Base-by-base conservation (phyloP, 257 asterid species). In the Solanum neorickii region DNA sequence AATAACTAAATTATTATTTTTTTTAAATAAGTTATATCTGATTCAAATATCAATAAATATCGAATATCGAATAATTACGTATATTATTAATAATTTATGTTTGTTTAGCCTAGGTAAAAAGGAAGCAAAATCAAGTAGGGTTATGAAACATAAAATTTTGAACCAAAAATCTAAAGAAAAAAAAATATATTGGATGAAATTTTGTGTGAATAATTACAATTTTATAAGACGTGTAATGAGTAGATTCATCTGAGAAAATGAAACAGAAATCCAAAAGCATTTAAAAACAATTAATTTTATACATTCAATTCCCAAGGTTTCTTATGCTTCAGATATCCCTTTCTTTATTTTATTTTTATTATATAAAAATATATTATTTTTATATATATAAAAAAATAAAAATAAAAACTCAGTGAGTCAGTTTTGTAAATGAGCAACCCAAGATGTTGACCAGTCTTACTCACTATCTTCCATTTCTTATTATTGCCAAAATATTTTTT, bases 391-490 rank as follows among this genome's bases (percentile, higher is more conserved):
- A 49, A 49, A 15, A 12, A 1, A 46, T 44, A 37, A 37, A 9
- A 41, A 15, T 33, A 73, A n/a, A 77, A 25, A 80, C 11, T 80
- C 68, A 37, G 82, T 74, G 82, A 74, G 85, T 29, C 85, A 80
- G 66, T 59, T n/a, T 80, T 80, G 44, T 82, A 86, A 77, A 23
- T 25, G 33, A 66, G 84, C n/a, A 80, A 66, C 68, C 60, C 62
- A 23, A 87, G 82, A 82, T 82, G 83, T 87, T 87, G 89, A 87
- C 84, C 44, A 25, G 87, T 82, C 89, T 46, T 49, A 78, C 59
- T 62, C 69, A 87, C 75, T 49, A 31, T 18, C 44, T 49, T 80
- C 68, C 68, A 29, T 80, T 52, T 44, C 84, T 27, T 80, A 15
- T 80, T 70, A 70, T 80, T 80, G n/a, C 6, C 18, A 21, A 75